Evolutionary conservation across 2,329 filamentous ascomycete genomes (phyloP).

Genomic region (Fusarium drepaniforme): DNA sequence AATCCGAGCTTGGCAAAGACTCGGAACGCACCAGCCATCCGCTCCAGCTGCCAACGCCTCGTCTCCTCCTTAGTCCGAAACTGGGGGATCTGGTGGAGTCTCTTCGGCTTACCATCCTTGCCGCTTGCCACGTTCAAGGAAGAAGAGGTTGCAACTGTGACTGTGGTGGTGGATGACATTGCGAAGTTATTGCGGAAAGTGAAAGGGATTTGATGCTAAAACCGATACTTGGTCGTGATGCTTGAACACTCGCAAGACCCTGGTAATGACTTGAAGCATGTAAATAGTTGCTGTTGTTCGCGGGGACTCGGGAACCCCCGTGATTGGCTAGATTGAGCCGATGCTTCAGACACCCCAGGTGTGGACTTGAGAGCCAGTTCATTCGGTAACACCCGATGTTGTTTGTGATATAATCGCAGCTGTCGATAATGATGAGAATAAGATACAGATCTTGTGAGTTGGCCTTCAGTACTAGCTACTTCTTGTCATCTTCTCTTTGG

Average conservation of each 20-base stretch:
- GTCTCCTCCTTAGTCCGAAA: constrained; percentile 37
- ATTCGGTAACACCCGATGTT: constrained; percentile 4
- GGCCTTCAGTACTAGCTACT: not conserved
- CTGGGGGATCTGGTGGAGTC: constrained; percentile 36
- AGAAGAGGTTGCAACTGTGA: not conserved
- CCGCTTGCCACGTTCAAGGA: constrained; percentile 20
- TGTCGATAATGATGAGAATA: not conserved
- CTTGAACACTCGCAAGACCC: not conserved
- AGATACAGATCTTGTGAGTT: not conserved
- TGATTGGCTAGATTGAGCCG: constrained; percentile 7
- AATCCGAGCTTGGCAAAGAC: constrained; percentile 60
- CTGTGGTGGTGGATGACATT: constrained; percentile 31
- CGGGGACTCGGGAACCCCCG: constrained; percentile 20
- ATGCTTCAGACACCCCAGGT: not conserved
- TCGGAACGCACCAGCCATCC: constrained; percentile 60
- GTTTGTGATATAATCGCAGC: not conserved
- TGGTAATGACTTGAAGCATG: not conserved
- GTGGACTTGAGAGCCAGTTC: not conserved
- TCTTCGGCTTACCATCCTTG: constrained; percentile 25
- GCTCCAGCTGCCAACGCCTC: constrained; percentile 49
- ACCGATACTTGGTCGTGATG: not conserved
- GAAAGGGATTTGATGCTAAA: not conserved
- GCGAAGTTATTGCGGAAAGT: not conserved
- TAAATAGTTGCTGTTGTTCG: not conserved
- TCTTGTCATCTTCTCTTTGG: not conserved